Evolutionary conservation across 257 asterid genomes (phyloP).

Genomic region (Salvia splendens): DNA sequence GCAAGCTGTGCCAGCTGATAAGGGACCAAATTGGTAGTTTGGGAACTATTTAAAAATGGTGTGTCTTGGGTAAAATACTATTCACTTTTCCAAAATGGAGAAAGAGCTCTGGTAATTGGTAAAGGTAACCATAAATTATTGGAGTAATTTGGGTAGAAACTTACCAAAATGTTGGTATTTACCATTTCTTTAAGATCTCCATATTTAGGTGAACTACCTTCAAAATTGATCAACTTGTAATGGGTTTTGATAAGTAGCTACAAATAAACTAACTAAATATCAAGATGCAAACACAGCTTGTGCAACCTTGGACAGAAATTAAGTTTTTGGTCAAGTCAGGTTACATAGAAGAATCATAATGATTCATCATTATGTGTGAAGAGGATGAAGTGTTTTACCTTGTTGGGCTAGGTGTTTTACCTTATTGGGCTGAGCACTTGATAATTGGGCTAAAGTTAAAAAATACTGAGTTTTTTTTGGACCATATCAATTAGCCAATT

Average conservation of each 20-base stretch:
- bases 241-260: neutral
- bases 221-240: neutral
- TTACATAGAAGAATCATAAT: conserved; percentile 24
- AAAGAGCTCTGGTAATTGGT: neutral
- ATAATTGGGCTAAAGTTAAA: too few relatives aligned
- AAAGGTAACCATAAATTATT: neutral
- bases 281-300: conserved; percentile 7
- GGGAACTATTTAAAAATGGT: too few relatives aligned
- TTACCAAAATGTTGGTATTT: too few relatives aligned
- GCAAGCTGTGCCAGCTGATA: too few relatives aligned
- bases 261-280: neutral
- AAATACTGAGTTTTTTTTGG: too few relatives aligned
- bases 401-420: too few relatives aligned
- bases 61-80: neutral
- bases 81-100: neutral
- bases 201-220: too few relatives aligned
- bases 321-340: conserved; percentile 29
- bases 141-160: neutral
- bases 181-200: too few relatives aligned
- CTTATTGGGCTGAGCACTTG: too few relatives aligned
- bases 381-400: too few relatives aligned
- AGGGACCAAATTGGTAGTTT: too few relatives aligned
- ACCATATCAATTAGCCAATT: too few relatives aligned
- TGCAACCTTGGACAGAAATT: conserved; percentile 69
- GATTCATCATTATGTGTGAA: neutral